Percentiles rank a stretch among this genome's conserved stretches.
These are phyloP conservation scores for Chalciporus pseudorubinellus DNA, from an alignment of 768 basidiomycete species.

Conservation along the genomic window DNA sequence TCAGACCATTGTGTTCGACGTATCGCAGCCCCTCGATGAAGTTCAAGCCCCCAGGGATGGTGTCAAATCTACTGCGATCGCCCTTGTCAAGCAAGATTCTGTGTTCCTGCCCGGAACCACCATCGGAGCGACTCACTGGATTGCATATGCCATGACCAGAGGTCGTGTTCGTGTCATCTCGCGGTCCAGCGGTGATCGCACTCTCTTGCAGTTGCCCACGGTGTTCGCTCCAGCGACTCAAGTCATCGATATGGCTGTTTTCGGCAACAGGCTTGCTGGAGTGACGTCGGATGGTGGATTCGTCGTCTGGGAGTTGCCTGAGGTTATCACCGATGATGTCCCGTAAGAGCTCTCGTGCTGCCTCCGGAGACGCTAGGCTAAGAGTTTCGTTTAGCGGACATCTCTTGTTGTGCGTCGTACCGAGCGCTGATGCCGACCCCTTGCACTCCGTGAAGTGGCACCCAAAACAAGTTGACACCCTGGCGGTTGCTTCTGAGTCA, in stretches of 20 bases:
- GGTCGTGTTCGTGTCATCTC: conserved; percentile 90
- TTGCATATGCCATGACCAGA: conserved; percentile 89
- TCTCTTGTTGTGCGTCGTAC: conserved; percentile 68
- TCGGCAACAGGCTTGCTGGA: conserved; percentile 77
- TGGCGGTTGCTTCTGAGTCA: conserved; percentile 80
- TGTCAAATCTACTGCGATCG: conserved; percentile 88
- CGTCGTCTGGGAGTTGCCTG: conserved; percentile 85
- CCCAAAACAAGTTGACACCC: conserved; percentile 72
- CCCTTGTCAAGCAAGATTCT: conserved; percentile 81
- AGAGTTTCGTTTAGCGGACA: conserved; percentile 47
- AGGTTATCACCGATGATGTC: conserved; percentile 80
- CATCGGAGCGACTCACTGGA: conserved; percentile 90
- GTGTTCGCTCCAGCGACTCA: conserved; percentile 60
- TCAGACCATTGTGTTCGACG: conserved; percentile 74
- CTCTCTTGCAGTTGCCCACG: conserved; percentile 70
- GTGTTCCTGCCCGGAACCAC: conserved; percentile 84
- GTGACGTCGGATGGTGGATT: conserved; percentile 88
- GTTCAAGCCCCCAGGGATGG: conserved; percentile 72
- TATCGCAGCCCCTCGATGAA: conserved; percentile 67
- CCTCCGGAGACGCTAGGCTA: not conserved
- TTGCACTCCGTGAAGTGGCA: conserved; percentile 88
- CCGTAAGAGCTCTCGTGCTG: conserved; percentile 51
- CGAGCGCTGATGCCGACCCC: conserved; percentile 51
- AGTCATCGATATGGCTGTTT: conserved; percentile 85
- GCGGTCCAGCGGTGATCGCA: conserved; percentile 83